Conservation (phyloP, 352 stramenopile genomes). For the Phytophthora citrophthora region DNA sequence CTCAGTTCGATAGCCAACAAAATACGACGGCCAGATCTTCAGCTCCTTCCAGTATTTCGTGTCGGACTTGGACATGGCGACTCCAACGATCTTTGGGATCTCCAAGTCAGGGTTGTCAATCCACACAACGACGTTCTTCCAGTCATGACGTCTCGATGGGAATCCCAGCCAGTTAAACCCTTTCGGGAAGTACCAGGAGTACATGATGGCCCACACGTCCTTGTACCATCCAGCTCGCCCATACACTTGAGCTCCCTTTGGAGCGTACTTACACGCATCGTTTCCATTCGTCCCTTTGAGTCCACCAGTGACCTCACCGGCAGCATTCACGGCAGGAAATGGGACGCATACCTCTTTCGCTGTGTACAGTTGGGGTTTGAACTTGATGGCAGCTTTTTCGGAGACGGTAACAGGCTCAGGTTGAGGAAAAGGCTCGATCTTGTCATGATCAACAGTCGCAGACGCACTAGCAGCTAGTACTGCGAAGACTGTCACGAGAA, state of each 20-base stretch:
- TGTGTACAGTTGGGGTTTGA: not conserved
- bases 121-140: not conserved
- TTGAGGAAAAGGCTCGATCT: not conserved
- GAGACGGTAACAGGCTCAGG: not conserved
- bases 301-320: not conserved
- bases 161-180: not conserved
- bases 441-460: not conserved
- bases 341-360: not conserved
- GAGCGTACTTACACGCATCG: not conserved
- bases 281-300: not conserved
- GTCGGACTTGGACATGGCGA: not conserved
- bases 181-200: constrained; percentile 12
- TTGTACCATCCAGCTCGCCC: not conserved
- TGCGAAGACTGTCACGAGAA: not conserved
- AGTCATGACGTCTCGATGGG: not conserved
- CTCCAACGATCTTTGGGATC: not conserved
- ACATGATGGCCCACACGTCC: not conserved
- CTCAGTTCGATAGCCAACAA: not conserved
- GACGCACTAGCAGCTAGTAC: not conserved
- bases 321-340: not conserved
- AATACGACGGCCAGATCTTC: not conserved
- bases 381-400: constrained; percentile 1
- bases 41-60: not conserved
- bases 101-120: not conserved
- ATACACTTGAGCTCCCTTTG: constrained; percentile 1